Evolutionary conservation across 371 early-diverging fungal species (phyloP).

Genomic region (Mucor sp.): DNA sequence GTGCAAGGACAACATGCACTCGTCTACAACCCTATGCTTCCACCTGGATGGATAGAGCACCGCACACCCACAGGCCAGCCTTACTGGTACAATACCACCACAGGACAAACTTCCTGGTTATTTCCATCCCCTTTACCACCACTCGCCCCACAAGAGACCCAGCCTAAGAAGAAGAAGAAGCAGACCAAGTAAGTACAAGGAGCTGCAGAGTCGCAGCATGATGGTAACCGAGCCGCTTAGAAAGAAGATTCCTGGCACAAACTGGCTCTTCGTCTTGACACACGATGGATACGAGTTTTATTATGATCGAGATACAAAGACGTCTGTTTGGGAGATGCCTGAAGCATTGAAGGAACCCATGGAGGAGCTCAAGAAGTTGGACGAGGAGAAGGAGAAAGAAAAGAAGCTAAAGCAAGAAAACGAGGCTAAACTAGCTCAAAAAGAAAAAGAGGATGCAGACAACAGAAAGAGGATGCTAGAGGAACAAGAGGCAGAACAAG

Average conservation of each 20-base stretch:
- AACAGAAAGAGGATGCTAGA: slow-evolving; percentile 3
- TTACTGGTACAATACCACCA: slow-evolving; percentile 61
- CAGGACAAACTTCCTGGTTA: slow-evolving; percentile 60
- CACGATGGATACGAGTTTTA: slow-evolving; percentile 74
- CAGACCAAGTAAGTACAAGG: slow-evolving; percentile 33
- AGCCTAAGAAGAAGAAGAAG: slow-evolving; percentile 31
- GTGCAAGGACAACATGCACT: not conserved
- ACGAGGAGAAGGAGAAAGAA: slow-evolving; percentile 21
- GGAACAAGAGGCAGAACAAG: slow-evolving; percentile 7
- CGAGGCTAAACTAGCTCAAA: slow-evolving; percentile 35
- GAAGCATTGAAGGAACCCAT: slow-evolving; percentile 51
- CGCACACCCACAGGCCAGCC: slow-evolving; percentile 57
- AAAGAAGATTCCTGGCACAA: slow-evolving; percentile 67
- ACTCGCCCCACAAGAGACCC: slow-evolving; percentile 10
- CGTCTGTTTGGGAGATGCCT: slow-evolving; percentile 73
- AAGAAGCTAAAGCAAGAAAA: slow-evolving; percentile 16
- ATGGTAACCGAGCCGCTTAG: slow-evolving; percentile 36
- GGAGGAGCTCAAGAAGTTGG: slow-evolving; percentile 38
- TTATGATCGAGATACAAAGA: slow-evolving; percentile 68
- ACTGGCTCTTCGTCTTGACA: slow-evolving; percentile 80
- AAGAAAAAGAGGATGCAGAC: slow-evolving; percentile 12
- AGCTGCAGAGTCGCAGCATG: slow-evolving; percentile 17
- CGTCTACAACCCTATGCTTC: slow-evolving; percentile 27
- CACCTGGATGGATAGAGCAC: slow-evolving; percentile 66
- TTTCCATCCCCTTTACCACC: slow-evolving; percentile 33